A percentile compares a stretch with the other conserved stretches of the same genome.
Evolutionary conservation across 139 green algal genomes (phyloP).

Genomic region (Picochlorum sp.): DNA sequence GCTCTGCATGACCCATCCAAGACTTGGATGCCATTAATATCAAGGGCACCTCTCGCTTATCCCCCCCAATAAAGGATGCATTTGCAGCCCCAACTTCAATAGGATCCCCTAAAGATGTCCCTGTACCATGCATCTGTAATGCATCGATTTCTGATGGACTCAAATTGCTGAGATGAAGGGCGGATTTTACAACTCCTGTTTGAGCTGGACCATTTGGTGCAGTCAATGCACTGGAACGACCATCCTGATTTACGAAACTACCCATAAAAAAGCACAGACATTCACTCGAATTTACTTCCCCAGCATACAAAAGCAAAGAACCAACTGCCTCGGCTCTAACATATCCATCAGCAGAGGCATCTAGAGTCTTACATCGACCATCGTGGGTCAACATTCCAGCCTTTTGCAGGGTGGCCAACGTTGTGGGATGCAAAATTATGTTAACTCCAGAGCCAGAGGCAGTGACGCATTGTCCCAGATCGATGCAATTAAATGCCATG

Average conservation of each 20-base stretch:
- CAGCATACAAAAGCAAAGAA: conserved; percentile 21
- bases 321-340: conserved; percentile 43
- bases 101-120: conserved; percentile 77
- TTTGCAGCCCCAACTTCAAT: conserved; percentile 67
- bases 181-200: conserved; percentile 25
- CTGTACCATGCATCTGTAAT: conserved; percentile 67
- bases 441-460: conserved; percentile 27
- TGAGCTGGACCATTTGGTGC: conserved; percentile 51
- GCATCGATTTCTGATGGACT: conserved; percentile 2
- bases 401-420: conserved; percentile 30
- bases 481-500: conserved; percentile 36
- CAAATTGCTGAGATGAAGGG: conserved; percentile 12
- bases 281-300: not conserved
- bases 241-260: conserved; percentile 45
- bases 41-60: conserved; percentile 12
- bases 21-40: conserved; percentile 56
- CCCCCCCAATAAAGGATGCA: not conserved
- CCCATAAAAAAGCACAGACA: conserved; percentile 13
- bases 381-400: conserved; percentile 24
- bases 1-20: conserved; percentile 63
- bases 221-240: conserved; percentile 39
- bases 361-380: conserved; percentile 49
- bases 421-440: conserved; percentile 24
- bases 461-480: conserved; percentile 7
- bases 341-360: conserved; percentile 40